These are phyloP conservation scores for Amylostereum areolatum DNA, from an alignment of 1,284 basidiomycete species.

Conservation along the genomic window DNA sequence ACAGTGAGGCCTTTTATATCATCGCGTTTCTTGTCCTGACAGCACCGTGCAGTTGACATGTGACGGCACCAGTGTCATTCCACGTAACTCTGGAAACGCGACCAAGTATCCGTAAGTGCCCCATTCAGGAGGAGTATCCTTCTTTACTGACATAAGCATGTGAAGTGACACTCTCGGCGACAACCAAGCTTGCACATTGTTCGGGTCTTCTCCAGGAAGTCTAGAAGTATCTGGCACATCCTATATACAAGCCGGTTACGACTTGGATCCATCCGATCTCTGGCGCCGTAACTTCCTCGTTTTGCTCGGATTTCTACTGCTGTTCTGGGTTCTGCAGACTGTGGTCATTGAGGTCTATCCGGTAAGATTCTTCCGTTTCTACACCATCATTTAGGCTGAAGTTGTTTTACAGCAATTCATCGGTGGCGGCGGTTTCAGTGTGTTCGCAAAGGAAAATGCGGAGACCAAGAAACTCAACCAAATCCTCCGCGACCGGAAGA, in stretches of 20 bases:
- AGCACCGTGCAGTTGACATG: slow-evolving; percentile 45
- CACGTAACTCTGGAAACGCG: slow-evolving; percentile 58
- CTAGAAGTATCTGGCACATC: slow-evolving; percentile 41
- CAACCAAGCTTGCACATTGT: slow-evolving; percentile 66
- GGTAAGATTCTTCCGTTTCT: slow-evolving; percentile 30
- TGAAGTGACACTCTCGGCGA: slow-evolving; percentile 41
- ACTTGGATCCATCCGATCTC: slow-evolving; percentile 43
- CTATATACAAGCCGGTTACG: slow-evolving; percentile 57
- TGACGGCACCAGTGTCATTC: slow-evolving; percentile 64
- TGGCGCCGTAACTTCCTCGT: slow-evolving; percentile 59
- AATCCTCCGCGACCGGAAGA: slow-evolving; percentile 49
- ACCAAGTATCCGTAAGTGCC: slow-evolving; percentile 59
- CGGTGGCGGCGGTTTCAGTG: slow-evolving; percentile 41
- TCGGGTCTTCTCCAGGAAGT: slow-evolving; percentile 48
- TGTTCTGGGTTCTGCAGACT: slow-evolving; percentile 62
- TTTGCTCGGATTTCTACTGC: slow-evolving; percentile 54
- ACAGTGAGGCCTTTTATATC: slow-evolving; percentile 29
- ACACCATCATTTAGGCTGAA: not conserved
- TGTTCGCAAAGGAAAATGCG: slow-evolving; percentile 68
- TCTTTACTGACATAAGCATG: slow-evolving; percentile 15
- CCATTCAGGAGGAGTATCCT: too few species aligned
- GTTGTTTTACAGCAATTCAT: slow-evolving; percentile 38
- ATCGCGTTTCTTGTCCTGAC: not conserved
- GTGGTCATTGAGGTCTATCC: slow-evolving; percentile 59
- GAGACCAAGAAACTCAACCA: slow-evolving; percentile 67